These are phyloP conservation scores for Trametes hirsuta DNA, from an alignment of 1,284 basidiomycete genomes.

Conservation along the genomic window DNA sequence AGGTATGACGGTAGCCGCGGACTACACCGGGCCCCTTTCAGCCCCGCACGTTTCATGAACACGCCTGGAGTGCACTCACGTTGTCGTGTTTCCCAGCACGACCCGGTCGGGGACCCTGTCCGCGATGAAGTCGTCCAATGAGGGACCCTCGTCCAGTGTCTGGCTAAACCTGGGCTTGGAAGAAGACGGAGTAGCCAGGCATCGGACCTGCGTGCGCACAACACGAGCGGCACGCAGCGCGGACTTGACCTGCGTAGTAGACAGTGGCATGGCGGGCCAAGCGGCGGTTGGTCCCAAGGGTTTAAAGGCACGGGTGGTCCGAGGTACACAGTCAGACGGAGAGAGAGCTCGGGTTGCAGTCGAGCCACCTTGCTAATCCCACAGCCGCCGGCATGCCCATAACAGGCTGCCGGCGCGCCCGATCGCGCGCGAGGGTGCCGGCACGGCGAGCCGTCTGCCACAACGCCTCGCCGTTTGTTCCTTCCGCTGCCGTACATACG, in stretches of 20 bases:
- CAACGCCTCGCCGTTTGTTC: conserved; percentile 11
- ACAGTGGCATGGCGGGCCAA: conserved; percentile 15
- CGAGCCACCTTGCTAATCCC: conserved; percentile 4
- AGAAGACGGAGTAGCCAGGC: conserved; percentile 61
- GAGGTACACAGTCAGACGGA: neutral
- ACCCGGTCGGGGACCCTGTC: conserved; percentile 66
- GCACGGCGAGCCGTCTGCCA: conserved; percentile 20
- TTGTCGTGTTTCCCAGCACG: conserved; percentile 77
- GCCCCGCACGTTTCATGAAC: neutral
- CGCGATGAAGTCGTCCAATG: conserved; percentile 85
- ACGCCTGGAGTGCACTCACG: conserved; percentile 48
- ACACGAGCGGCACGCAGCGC: conserved; percentile 28
- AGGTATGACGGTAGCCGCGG: conserved; percentile 90
- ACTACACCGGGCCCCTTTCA: conserved; percentile 42
- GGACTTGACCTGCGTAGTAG: conserved; percentile 11
- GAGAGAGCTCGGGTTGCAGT: neutral
- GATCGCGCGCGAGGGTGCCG: conserved; percentile 16
- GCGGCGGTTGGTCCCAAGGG: neutral
- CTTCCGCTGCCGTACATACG: conserved; percentile 2
- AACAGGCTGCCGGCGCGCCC: conserved; percentile 6
- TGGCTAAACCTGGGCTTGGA: conserved; percentile 55
- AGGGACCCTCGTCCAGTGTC: conserved; percentile 72
- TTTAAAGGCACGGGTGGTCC: neutral
- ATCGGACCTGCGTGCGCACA: conserved; percentile 37
- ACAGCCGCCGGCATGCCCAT: conserved; percentile 19